Base-by-base conservation (phyloP, 148 eudicot species). In the Cornus florida region DNA sequence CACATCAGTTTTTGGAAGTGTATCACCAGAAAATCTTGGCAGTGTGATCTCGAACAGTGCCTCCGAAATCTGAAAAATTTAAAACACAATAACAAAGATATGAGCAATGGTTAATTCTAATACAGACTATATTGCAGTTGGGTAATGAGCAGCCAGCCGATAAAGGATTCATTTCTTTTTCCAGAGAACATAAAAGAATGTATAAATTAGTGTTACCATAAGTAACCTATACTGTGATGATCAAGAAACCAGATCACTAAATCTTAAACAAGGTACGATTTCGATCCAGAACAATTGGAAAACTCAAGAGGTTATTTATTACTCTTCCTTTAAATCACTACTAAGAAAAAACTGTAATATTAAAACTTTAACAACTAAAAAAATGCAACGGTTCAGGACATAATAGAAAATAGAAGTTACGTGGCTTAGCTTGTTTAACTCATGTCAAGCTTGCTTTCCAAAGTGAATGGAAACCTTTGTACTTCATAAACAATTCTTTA, bases 1-100 rank as follows among this genome's bases (percentile, higher is more conserved):
- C 17, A 87, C 91, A 75, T 89, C 97, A 65, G 95, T 87, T 86
- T 92, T 86, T 56, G 99, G 99, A 82, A 96, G 90, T 66, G 82
- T 77, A 81, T 96, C 99, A 74, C 99, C 98, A 64, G 99, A 93
- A 90, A 87, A 82, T 85, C 97, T 92, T 53, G 99, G 99, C 76
- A 96, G 99, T 35, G 87, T 92, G 68, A 96, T 94, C 89, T 96
- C 99, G 82, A 89, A 91, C 75, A 96, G 78, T 73, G 99, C 98
- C 80, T 96, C 99, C 53, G 99, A 90, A 85, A 91, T 73, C 99
- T 96, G 92, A 56, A 83, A 23, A 57, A 8, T 64, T 32, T 38
- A 43, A 70, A 77, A 23, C 59, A 76, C 46, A 76, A 23, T 23
- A 46, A 56, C 5, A 53, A 20, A 67, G 41, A 50, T 0, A 31